Evolutionary conservation across 2,329 filamentous ascomycete species (phyloP), one percentile per base, ranked within the genome.

Genomic region (Cyphellophora attinorum): DNA sequence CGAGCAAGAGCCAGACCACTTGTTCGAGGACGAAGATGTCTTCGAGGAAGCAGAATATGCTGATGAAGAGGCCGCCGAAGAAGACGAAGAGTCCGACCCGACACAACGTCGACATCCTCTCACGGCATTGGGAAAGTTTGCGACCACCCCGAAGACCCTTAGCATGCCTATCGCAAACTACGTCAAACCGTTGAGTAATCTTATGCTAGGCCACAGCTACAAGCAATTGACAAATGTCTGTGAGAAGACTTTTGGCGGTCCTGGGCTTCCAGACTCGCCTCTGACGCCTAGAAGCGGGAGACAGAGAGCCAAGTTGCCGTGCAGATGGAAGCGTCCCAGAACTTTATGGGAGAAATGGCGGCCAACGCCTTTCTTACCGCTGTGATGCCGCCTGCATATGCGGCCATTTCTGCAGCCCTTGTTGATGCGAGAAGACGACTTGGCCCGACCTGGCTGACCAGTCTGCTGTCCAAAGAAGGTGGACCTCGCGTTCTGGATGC

Each of bases 211-310:
- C 36, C 74, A 76, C 35, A 74, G 85, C 38, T 74, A 78, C 28
- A 81, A 77, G 37, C 91, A 98, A 53, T 65, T 96, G 19, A 68
- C 70, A 19, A 71, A 80, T 37, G 71, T 81, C 2, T 83, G 88
- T 1, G 75, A 84, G 46, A 72, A 68, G 28, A 68, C 75, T 1
- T 89, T 94, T 53, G 89, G 88, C 28, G 89, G 89, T 0, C 60
- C 60, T 3, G 75, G 78, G 0, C 64, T 96, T 11, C 88, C 88
- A 3, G 70, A 81, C 51, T 93, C 85, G 2, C 39, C 48, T 1
- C 72, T 78, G 1, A 88, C 82, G 2, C 79, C 82, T 0, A 60
- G 62, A 19, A 63, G 67, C 2, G 55, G 48, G n/a, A 53, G 56
- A 41, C 60, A 57, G 14, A 60, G 68, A 62, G 68, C 19, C 73